Evolutionary conservation across 2,329 filamentous ascomycete species (phyloP).

Genomic region (Colletotrichum lentis): DNA sequence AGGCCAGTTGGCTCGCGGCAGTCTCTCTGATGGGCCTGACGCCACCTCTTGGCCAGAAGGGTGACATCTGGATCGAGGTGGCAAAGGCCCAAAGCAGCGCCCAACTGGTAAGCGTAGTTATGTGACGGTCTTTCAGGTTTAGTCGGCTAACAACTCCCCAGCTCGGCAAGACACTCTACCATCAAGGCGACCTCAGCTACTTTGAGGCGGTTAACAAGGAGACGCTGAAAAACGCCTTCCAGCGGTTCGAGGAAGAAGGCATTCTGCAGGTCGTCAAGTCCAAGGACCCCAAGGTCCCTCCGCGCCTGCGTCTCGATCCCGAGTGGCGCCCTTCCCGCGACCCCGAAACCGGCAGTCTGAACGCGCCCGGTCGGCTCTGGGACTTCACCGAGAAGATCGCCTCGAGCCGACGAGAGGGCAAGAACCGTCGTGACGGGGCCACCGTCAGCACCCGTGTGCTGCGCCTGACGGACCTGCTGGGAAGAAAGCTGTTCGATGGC

Average conservation of each 20-base stretch:
- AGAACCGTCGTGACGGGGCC: constrained; percentile 92
- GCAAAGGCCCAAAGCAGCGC: constrained; percentile 82
- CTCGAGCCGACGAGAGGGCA: constrained; percentile 83
- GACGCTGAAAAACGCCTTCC: constrained; percentile 91
- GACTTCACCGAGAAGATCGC: constrained; percentile 91
- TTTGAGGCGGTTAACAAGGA: constrained; percentile 99
- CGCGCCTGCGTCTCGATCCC: constrained; percentile 72
- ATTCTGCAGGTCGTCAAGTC: constrained; percentile 79
- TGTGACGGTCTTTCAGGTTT: fast-evolving
- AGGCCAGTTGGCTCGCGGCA: constrained; percentile 90
- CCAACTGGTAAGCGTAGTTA: constrained; percentile 68
- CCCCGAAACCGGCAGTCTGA: constrained; percentile 64
- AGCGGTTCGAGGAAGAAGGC: constrained; percentile 87
- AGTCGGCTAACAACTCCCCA: constrained; percentile 48
- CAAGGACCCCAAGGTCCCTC: constrained; percentile 68
- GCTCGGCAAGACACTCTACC: constrained; percentile 95
- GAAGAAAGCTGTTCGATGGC: constrained; percentile 72
- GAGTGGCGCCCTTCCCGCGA: constrained; percentile 80
- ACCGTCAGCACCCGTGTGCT: constrained; percentile 87
- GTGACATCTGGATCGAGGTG: constrained; percentile 80
- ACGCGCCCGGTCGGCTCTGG: constrained; percentile 82
- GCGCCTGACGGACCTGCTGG: constrained; percentile 77
- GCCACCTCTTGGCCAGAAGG: constrained; percentile 68
- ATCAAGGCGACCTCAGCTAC: constrained; percentile 95
- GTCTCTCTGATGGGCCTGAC: constrained; percentile 88